A percentile compares a stretch with the other conserved stretches of the same genome.
Conservation (phyloP, 164 flowering plant species). For the Cinnamomum chago region DNA sequence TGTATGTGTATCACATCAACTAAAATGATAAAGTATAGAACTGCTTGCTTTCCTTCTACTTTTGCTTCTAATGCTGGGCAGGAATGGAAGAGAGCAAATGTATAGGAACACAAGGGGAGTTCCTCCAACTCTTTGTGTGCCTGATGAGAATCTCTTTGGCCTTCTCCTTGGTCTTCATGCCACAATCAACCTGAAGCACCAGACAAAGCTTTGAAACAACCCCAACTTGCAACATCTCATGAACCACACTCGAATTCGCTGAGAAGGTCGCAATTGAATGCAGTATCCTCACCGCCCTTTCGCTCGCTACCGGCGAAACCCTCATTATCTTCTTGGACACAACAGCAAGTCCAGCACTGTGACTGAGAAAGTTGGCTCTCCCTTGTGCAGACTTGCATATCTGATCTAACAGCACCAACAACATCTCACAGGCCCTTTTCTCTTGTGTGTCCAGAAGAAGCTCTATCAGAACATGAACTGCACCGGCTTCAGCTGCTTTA, state of each 20-base stretch:
- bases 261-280: slow-evolving; percentile 46
- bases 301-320: slow-evolving; percentile 63
- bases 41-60: background rate
- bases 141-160: slow-evolving; percentile 54
- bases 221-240: slow-evolving; percentile 81
- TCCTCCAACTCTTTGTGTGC: slow-evolving; percentile 75
- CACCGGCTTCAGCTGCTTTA: slow-evolving; percentile 60
- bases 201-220: slow-evolving; percentile 77
- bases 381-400: slow-evolving; percentile 81
- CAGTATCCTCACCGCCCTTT: slow-evolving; percentile 62
- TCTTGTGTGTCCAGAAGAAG: slow-evolving; percentile 38
- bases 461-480: slow-evolving; percentile 51
- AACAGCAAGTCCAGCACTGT: slow-evolving; percentile 64
- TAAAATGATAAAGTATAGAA: no score
- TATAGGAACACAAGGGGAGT: slow-evolving; percentile 54
- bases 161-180: slow-evolving; percentile 58
- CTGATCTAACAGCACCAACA: slow-evolving; percentile 42
- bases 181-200: slow-evolving; percentile 56
- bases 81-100: slow-evolving; percentile 57
- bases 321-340: slow-evolving; percentile 80
- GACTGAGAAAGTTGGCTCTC: slow-evolving; percentile 55
- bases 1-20: no score
- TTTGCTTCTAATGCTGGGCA: slow-evolving; percentile 4
- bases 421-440: slow-evolving; percentile 44
- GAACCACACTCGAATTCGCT: slow-evolving; percentile 45